A percentile compares a stretch with the other conserved stretches of the same genome.
These are phyloP conservation scores for Xylaria venustula DNA, from an alignment of 495 filamentous ascomycete genomes.

Conservation along the genomic window DNA sequence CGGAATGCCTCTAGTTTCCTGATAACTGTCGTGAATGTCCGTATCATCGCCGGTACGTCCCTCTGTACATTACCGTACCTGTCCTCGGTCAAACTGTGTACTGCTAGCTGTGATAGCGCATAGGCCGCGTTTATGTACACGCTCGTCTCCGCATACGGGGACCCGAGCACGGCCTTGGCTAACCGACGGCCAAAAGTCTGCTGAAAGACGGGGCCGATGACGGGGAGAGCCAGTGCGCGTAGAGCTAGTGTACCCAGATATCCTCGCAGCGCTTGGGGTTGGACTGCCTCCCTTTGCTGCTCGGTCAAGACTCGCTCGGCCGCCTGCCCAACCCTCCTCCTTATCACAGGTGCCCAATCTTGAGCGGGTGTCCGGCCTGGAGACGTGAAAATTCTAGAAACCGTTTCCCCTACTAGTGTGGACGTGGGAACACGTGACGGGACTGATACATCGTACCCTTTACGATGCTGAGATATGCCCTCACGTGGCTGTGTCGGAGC, in stretches of 20 bases:
- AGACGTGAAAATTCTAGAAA: constrained; percentile 57
- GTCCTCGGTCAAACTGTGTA: constrained; percentile 78
- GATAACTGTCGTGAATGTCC: constrained; percentile 65
- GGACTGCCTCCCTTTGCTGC: constrained; percentile 43
- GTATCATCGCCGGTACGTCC: constrained; percentile 70
- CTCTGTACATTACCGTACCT: constrained; percentile 80
- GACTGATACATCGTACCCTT: constrained; percentile 35
- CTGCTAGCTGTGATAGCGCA: constrained; percentile 64
- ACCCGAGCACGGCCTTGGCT: constrained; percentile 62
- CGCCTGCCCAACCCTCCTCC: constrained; percentile 31
- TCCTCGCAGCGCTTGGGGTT: constrained; percentile 38
- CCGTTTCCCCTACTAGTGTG: constrained; percentile 16
- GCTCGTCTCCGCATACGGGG: constrained; percentile 62
- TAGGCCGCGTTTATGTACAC: constrained; percentile 69
- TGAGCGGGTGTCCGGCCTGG: constrained; percentile 57
- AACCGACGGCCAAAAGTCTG: constrained; percentile 64
- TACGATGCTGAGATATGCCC: constrained; percentile 30
- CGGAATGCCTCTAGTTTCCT: constrained; percentile 68
- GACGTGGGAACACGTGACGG: constrained; percentile 9
- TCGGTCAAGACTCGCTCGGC: constrained; percentile 43
- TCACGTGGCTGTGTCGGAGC: constrained; percentile 28
- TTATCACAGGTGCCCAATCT: constrained; percentile 38
- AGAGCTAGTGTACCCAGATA: constrained; percentile 27
- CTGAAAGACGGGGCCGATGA: constrained; percentile 66
- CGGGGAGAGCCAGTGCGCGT: constrained; percentile 47